Conservation (phyloP, 2,329 filamentous ascomycete genomes). For the Ramularia collo-cygni region DNA sequence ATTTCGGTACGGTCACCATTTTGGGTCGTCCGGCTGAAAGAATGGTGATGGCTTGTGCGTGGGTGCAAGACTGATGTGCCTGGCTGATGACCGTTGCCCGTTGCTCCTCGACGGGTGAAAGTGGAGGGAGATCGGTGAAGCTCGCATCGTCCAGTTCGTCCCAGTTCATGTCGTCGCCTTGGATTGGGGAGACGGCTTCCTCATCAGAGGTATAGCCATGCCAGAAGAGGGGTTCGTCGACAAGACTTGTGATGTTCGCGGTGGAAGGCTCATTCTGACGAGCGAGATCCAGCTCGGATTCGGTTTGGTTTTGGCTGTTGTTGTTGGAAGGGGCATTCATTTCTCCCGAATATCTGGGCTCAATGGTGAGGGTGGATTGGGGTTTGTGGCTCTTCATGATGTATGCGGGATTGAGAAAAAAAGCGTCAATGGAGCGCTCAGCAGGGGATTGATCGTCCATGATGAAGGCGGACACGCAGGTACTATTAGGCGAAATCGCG, state of each 20-base stretch:
- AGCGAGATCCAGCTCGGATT: no score
- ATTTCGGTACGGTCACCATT: slow-evolving; percentile 24
- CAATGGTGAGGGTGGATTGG: no score
- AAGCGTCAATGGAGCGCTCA: no score
- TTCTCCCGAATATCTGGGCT: no score
- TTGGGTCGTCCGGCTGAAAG: slow-evolving; percentile 25
- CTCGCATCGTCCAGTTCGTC: slow-evolving; percentile 8
- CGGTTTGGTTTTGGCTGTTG: no score
- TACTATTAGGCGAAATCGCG: no score
- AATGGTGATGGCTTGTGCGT: slow-evolving; percentile 24
- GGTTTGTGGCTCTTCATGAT: neutral
- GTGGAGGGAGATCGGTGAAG: slow-evolving; percentile 12
- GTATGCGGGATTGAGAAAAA: neutral
- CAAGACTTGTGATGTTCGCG: slow-evolving; percentile 8
- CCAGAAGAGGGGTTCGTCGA: slow-evolving; percentile 10
- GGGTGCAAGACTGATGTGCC: slow-evolving; percentile 19
- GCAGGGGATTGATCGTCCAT: no score
- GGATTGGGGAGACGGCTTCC: slow-evolving; percentile 24
- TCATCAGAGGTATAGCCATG: slow-evolving; percentile 26
- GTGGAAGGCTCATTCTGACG: neutral
- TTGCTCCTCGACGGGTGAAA: neutral
- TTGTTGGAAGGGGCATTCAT: no score
- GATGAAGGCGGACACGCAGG: no score
- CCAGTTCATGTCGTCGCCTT: slow-evolving; percentile 18
- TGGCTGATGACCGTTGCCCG: neutral